Evolutionary conservation across 805 yeast species (phyloP).

Genomic region (Blastobotrys parvus): DNA sequence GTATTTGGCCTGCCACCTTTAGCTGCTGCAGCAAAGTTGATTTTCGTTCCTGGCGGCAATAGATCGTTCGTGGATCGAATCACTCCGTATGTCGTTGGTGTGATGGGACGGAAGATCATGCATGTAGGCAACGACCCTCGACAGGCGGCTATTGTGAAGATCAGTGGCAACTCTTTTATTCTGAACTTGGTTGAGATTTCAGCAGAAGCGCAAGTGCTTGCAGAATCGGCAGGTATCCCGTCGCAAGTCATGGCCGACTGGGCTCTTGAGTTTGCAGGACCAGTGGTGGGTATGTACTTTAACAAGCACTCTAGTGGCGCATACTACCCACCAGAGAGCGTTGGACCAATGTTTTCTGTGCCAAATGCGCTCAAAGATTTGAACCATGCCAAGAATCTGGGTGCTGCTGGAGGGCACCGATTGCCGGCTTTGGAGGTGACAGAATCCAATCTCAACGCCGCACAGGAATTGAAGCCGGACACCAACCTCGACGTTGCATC

Average conservation of each 20-base stretch:
- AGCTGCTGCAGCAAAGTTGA: constrained; percentile 20
- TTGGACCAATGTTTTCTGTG: constrained; percentile 18
- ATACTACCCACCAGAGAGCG: constrained; percentile 15
- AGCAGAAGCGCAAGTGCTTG: constrained; percentile 12
- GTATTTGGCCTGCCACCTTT: constrained; percentile 25
- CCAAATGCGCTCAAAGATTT: constrained; percentile 15
- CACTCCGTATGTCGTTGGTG: constrained; percentile 18
- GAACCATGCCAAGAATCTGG: constrained; percentile 20
- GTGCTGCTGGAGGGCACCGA: not conserved
- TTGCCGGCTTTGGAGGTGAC: constrained; percentile 18
- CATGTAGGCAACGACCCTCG: constrained; percentile 21
- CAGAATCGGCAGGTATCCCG: constrained; percentile 22
- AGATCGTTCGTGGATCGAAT: constrained; percentile 16
- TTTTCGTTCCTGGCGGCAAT: constrained; percentile 22
- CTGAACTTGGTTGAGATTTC: constrained; percentile 22
- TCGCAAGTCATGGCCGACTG: constrained; percentile 14
- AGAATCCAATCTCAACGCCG: constrained; percentile 12
- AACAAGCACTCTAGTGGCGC: constrained; percentile 13
- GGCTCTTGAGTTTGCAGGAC: constrained; percentile 14
- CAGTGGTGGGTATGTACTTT: constrained; percentile 14
- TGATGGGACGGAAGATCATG: constrained; percentile 21
- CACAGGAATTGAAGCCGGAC: constrained; percentile 6
- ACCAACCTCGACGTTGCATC: constrained; percentile 20
- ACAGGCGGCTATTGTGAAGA: constrained; percentile 20
- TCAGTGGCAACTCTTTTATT: constrained; percentile 24